Evolutionary conservation across 305 asterid genomes (phyloP), one percentile per base, ranked within the genome.

Genomic region (Rubia occidens): DNA sequence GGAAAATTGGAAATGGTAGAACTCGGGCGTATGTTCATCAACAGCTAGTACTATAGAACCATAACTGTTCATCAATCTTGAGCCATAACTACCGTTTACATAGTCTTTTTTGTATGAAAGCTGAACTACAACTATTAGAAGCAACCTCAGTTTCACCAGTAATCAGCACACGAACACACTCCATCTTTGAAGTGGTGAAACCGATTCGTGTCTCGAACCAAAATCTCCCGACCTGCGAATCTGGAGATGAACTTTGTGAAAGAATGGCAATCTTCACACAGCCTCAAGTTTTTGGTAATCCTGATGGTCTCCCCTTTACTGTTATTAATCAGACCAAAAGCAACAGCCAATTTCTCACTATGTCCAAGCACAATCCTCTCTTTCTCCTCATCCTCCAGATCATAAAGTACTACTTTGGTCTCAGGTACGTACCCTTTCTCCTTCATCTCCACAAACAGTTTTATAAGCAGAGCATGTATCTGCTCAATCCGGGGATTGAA

Each of bases 231-330:
- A 64, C 67, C 72, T 0, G 88, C 75, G 77, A 82, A 89, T 78
- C 77, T 85, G 70, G 96, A 88, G 68, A 91, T 71, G 62, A 76
- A 81, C 86, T 85, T 91, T 0, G 94, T 88, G 77, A 91, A 89
- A 51, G 92, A 68, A 81, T 91, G 98, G 63, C 96, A 91, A 68
- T 91, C 98, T 79, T 88, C 96, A 54, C 98, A 91, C 44, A 91
- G 74, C 82, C 98, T 84, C 77, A 91, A 73, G 75, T 91, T 91
- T 92, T 91, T 91, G 60, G 92, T 80, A 58, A 91, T 84, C 86
- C 98, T 83, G 29, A 91, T 86, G 43, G 85, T 81, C 72, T 86
- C 96, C 67, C 98, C 93, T 78, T 73, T 86, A 40, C 87, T 79
- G 79, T 82, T 83, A 76, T 85, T 88, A 68, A 91, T 88, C 63